phyloP scores from a whole-genome alignment of 768 basidiomycete species.

The Cantharellus cinnabarinus region DNA sequence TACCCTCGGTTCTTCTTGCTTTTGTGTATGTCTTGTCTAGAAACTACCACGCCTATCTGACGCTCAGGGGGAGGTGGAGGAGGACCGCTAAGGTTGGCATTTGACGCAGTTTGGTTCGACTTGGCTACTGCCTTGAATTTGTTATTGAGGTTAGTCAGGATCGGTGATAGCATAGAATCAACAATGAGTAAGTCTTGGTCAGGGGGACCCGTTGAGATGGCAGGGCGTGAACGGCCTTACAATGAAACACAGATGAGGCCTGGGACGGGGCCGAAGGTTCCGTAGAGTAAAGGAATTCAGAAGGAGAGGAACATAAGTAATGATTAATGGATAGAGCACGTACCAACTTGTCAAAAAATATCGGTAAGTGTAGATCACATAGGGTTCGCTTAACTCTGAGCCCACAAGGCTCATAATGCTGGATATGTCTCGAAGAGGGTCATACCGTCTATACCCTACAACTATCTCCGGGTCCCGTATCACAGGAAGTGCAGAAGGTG shows the following conservation, averaged over 20 bases:
- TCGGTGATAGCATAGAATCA: neutral
- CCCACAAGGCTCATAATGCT: slow-evolving; percentile 77
- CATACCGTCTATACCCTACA: slow-evolving; percentile 41
- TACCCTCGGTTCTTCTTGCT: slow-evolving; percentile 70
- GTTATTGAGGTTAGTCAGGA: neutral
- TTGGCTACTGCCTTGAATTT: neutral
- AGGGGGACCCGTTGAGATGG: no score
- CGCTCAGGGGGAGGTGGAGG: slow-evolving; percentile 7
- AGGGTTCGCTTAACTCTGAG: slow-evolving; percentile 86
- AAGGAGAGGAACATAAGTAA: neutral
- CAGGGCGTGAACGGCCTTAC: slow-evolving; percentile 19
- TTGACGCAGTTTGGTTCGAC: neutral
- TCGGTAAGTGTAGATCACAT: slow-evolving; percentile 88
- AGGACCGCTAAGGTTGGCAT: neutral
- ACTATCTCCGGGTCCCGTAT: no score
- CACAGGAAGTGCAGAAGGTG: no score
- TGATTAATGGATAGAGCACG: slow-evolving; percentile 14
- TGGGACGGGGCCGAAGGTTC: slow-evolving; percentile 13
- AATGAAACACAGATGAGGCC: slow-evolving; percentile 80
- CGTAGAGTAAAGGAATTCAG: neutral
- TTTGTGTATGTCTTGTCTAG: slow-evolving; percentile 85
- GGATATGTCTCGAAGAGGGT: slow-evolving; percentile 56
- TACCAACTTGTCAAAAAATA: slow-evolving; percentile 96
- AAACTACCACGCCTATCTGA: slow-evolving; percentile 84
- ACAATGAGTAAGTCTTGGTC: no score